A percentile compares a stretch with the other conserved stretches of the same genome.
These are phyloP conservation scores for Simplicillium sp. DNA, from an alignment of 2,329 filamentous ascomycete genomes.

Conservation along the genomic window DNA sequence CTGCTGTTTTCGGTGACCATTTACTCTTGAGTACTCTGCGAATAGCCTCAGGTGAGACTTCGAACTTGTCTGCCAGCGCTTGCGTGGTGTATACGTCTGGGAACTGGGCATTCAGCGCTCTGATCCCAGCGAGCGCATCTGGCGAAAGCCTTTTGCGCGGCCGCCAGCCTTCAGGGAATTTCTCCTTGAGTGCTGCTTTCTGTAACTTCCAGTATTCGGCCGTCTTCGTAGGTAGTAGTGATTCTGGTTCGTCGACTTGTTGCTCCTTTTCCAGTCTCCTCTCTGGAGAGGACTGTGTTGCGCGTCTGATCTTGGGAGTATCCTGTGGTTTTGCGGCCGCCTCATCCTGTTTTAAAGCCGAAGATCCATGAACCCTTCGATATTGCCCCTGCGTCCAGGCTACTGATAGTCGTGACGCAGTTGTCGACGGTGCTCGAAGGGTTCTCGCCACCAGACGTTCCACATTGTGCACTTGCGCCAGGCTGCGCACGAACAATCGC, in stretches of 20 bases:
- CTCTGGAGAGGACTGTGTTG: background rate
- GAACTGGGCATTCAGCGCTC: constrained; percentile 68
- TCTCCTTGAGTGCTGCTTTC: constrained; percentile 63
- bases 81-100: constrained; percentile 68
- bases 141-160: constrained; percentile 84
- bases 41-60: constrained; percentile 80
- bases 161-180: constrained; percentile 74
- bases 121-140: constrained; percentile 83
- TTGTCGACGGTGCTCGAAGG: background rate
- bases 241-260: background rate
- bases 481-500: constrained; percentile 36
- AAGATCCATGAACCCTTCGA: background rate
- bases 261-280: background rate
- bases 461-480: constrained; percentile 28
- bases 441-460: constrained; percentile 7
- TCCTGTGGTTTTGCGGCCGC: background rate
- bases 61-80: constrained; percentile 67
- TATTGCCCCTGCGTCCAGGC: background rate
- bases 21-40: constrained; percentile 77
- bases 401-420: background rate
- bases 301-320: background rate
- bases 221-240: constrained; percentile 11
- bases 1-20: constrained; percentile 50
- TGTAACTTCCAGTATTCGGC: constrained; percentile 61
- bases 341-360: background rate